These are phyloP conservation scores for Xylaria flabelliformis DNA, from an alignment of 495 filamentous ascomycete species.

Conservation along the genomic window DNA sequence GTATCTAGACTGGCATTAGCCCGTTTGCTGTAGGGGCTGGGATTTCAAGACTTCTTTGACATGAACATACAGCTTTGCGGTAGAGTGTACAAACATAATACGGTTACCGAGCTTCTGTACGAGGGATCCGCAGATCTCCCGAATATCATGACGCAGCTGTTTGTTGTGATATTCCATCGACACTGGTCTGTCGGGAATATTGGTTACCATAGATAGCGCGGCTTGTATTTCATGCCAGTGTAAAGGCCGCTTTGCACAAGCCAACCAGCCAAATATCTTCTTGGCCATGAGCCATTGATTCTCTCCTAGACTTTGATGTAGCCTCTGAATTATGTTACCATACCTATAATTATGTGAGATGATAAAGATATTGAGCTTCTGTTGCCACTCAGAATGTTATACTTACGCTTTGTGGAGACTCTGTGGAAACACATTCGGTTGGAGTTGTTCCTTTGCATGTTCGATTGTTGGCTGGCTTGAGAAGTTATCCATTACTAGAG, in stretches of 20 bases:
- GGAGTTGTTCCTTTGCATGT: neutral
- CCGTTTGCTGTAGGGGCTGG: neutral
- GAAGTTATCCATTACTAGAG: neutral
- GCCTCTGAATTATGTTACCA: neutral
- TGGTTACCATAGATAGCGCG: slow-evolving; percentile 44
- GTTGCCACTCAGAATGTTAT: neutral
- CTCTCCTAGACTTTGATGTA: slow-evolving; percentile 33
- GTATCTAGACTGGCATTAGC: neutral
- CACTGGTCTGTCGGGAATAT: slow-evolving; percentile 30
- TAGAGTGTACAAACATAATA: slow-evolving; percentile 29
- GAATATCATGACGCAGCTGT: slow-evolving; percentile 40
- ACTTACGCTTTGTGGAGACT: slow-evolving; percentile 7
- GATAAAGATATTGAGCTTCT: neutral
- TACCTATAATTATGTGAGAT: slow-evolving; percentile 1
- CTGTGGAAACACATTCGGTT: neutral
- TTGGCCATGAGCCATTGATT: slow-evolving; percentile 39
- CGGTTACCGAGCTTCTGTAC: slow-evolving; percentile 39
- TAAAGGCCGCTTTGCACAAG: slow-evolving; percentile 52
- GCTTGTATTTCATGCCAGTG: slow-evolving; percentile 57
- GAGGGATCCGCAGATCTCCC: slow-evolving; percentile 54
- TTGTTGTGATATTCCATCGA: slow-evolving; percentile 30
- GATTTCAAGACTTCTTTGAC: neutral
- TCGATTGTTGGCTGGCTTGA: neutral
- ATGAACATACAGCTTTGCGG: slow-evolving; percentile 30
- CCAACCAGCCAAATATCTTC: slow-evolving; percentile 52